Conservation (phyloP, 208 protist genomes). For the Leishmania aethiopica region DNA sequence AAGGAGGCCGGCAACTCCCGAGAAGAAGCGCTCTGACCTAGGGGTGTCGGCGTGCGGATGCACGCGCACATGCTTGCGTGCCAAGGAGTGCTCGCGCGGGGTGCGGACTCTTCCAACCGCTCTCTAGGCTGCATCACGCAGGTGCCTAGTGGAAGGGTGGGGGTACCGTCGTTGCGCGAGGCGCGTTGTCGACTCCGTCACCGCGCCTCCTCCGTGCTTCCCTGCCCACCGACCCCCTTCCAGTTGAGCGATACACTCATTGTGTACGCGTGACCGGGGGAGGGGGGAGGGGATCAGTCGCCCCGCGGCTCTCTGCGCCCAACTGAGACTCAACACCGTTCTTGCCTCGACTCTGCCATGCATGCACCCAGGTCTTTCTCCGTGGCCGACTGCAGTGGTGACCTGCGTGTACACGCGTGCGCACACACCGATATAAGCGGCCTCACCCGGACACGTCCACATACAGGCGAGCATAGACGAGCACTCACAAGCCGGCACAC, state of each 20-base stretch:
- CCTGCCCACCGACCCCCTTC: not conserved
- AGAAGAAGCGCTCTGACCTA: not conserved
- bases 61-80: not conserved
- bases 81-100: not conserved
- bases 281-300: not conserved
- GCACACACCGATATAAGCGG: not conserved
- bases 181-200: not conserved
- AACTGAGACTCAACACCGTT: not conserved
- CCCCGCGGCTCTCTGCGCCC: not conserved
- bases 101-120: not conserved
- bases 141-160: not conserved
- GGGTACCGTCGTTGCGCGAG: not conserved
- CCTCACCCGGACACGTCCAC: not conserved
- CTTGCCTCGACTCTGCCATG: not conserved
- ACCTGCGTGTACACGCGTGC: not conserved
- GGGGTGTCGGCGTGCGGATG: not conserved
- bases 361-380: not conserved
- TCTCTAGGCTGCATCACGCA: not conserved
- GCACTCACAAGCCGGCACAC: not conserved
- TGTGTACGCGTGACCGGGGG: not conserved
- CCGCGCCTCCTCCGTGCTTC: not conserved
- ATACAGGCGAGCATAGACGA: not conserved
- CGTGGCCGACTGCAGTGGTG: not conserved
- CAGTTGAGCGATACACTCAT: not conserved
- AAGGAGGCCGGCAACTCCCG: too few species aligned